These are phyloP conservation scores for Yamadazyma blattariae DNA, from an alignment of 1,139 yeast species.

Conservation along the genomic window DNA sequence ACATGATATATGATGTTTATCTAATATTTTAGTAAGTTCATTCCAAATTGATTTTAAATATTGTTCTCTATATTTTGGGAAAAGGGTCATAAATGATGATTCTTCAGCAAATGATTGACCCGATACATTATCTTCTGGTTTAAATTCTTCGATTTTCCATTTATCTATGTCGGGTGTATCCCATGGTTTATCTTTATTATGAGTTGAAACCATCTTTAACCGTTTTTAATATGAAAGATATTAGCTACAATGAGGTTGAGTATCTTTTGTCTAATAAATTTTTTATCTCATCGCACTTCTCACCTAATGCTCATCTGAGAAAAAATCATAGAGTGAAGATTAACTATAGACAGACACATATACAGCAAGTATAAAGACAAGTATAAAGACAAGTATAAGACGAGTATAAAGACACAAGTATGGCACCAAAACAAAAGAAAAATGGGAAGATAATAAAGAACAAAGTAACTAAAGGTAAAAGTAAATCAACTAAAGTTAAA, in stretches of 20 bases:
- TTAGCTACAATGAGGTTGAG: too few relatives aligned
- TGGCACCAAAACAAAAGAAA: too few relatives aligned
- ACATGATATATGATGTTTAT: constrained; percentile 71
- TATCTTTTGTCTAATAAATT: background rate
- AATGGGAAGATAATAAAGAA: background rate
- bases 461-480: constrained; percentile 16
- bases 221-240: too few relatives aligned
- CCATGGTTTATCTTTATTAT: constrained; percentile 96
- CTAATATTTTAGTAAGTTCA: constrained; percentile 81
- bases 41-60: constrained; percentile 90
- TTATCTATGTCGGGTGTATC: constrained; percentile 94
- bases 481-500: constrained; percentile 37
- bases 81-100: constrained; percentile 88
- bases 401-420: too few relatives aligned
- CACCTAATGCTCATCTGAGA: too few relatives aligned
- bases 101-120: constrained; percentile 92
- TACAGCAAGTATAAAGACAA: too few relatives aligned
- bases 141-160: constrained; percentile 89
- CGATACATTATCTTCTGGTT: constrained; percentile 81
- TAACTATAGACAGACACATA: too few relatives aligned
- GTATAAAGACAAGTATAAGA: too few relatives aligned
- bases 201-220: constrained; percentile 76
- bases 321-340: constrained; percentile 4
- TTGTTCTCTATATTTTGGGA: constrained; percentile 94
- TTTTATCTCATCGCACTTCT: constrained; percentile 12